Base-by-base conservation (phyloP, 441 rosid species). In the Pelargonium australe region DNA sequence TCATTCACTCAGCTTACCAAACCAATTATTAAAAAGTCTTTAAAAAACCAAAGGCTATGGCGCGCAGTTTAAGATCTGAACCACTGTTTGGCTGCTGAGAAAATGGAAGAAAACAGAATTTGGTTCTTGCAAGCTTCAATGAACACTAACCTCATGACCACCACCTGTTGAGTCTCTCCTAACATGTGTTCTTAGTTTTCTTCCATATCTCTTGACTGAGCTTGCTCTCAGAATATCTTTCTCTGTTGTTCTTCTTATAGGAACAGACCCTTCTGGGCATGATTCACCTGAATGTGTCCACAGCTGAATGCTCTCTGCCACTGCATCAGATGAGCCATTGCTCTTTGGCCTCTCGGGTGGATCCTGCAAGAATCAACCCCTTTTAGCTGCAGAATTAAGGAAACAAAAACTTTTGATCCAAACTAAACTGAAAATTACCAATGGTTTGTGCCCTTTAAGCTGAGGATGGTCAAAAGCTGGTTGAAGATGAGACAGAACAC, bases 391-490 rank as follows among this genome's bases (percentile, higher is more conserved):
- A 87, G 79, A 43, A 7, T 0, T 25, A 12, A 28, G 34, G 34
- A 28, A 28, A 28, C 3, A 28, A 2, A 28, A 28, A 28, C 3
- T 3, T 72, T 90, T 90, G 78, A 74, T 20, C 23, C 23, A 20
- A 20, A 20, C 23, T 20, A 20, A 20, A 20, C 23, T 20, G 23
- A 20, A 20, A 20, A 20, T 28, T 28, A 85, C 92, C 78, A 79
- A 66, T 71, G 89, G 90, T 25, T 78, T 86, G 62, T 83, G 82
- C n/a, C 90, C 87, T 69, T 44, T 81, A 31, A 88, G 86, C 80
- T 84, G 66, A 16, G 89, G 90, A 79, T 86, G 93, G 67, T 87
- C 93, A 77, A 87, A 87, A 49, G 93, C 90, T 45, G 93, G 93
- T 80, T 87, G 93, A 23, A 78, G 79, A 78, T 87, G 86, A 72